These are phyloP conservation scores for Penicillium pancosmium DNA, from an alignment of 495 filamentous ascomycete genomes.

Conservation along the genomic window DNA sequence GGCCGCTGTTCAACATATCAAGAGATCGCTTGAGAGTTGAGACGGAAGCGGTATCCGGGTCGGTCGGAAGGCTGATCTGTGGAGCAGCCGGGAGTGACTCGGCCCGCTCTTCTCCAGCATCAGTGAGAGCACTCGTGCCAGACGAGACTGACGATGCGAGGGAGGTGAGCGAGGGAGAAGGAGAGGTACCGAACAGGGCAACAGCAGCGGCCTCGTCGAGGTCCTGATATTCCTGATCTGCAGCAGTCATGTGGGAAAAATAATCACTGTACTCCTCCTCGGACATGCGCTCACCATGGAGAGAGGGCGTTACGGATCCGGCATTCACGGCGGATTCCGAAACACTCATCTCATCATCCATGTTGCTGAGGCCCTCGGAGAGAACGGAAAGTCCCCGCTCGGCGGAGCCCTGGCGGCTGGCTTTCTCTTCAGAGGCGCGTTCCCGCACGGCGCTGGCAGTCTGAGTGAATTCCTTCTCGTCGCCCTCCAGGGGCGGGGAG, in stretches of 20 bases:
- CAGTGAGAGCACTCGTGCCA: conserved; percentile 45
- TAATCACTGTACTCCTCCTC: conserved; percentile 45
- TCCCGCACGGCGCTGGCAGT: conserved; percentile 86
- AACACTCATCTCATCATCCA: conserved; percentile 37
- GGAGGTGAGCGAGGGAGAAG: conserved; percentile 50
- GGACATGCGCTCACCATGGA: conserved; percentile 39
- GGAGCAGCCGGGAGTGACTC: conserved; percentile 29
- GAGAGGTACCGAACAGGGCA: conserved; percentile 48
- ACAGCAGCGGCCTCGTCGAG: conserved; percentile 41
- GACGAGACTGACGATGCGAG: conserved; percentile 52
- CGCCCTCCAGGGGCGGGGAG: conserved; percentile 88
- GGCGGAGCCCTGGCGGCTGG: conserved; percentile 32
- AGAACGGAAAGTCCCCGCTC: conserved; percentile 37
- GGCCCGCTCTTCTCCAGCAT: conserved; percentile 30
- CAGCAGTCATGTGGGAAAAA: conserved; percentile 39
- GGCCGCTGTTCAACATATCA: conserved; percentile 47
- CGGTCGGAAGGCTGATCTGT: conserved; percentile 41
- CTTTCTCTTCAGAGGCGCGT: conserved; percentile 62
- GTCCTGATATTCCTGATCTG: conserved; percentile 29
- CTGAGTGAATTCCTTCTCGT: conserved; percentile 96
- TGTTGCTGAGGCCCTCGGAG: conserved; percentile 37
- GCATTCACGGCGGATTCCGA: conserved; percentile 40
- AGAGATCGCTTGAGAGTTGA: conserved; percentile 48
- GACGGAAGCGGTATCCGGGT: conserved; percentile 33
- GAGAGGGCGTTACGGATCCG: conserved; percentile 35